These are phyloP conservation scores for Fusarium ramigenum DNA, from an alignment of 2,329 filamentous ascomycete genomes.

Conservation along the genomic window DNA sequence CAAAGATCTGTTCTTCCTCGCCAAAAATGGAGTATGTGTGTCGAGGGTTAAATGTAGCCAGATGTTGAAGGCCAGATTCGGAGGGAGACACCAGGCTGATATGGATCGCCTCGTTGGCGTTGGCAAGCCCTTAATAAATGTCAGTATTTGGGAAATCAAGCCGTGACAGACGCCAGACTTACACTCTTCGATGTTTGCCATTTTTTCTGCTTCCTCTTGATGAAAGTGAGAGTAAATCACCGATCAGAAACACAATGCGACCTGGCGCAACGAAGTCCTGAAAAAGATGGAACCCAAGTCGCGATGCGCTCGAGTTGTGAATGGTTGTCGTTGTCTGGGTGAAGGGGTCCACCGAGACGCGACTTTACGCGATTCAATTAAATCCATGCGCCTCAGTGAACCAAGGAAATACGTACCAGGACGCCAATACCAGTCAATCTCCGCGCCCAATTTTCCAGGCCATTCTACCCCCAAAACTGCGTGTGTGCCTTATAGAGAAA, in stretches of 20 bases:
- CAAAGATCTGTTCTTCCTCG: conserved; percentile 91
- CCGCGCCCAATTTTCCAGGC: conserved; percentile 32
- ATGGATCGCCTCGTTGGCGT: conserved; percentile 69
- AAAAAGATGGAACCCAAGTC: neutral
- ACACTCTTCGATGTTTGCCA: conserved; percentile 50
- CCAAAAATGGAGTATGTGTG: conserved; percentile 95
- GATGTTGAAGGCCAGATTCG: conserved; percentile 60
- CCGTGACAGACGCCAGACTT: conserved; percentile 26
- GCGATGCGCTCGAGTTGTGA: conserved; percentile 14
- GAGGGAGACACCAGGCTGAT: conserved; percentile 67
- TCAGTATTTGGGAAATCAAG: conserved; percentile 27
- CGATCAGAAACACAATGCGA: neutral
- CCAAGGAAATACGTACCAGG: neutral
- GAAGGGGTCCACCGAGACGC: conserved; percentile 22
- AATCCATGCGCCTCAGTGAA: neutral
- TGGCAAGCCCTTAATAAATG: conserved; percentile 61
- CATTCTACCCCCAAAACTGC: neutral
- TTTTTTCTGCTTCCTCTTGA: conserved; percentile 10
- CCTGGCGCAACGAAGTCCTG: neutral
- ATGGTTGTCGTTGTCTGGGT: conserved; percentile 19
- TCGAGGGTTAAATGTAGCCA: conserved; percentile 79
- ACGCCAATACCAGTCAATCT: neutral
- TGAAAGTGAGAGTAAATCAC: neutral
- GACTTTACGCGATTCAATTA: conserved; percentile 37
- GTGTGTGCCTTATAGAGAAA: neutral